A percentile compares a stretch with the other conserved stretches of the same genome.
phyloP scores from a whole-genome alignment of 169 alveolate species.

The Eimeria sp. region DNA sequence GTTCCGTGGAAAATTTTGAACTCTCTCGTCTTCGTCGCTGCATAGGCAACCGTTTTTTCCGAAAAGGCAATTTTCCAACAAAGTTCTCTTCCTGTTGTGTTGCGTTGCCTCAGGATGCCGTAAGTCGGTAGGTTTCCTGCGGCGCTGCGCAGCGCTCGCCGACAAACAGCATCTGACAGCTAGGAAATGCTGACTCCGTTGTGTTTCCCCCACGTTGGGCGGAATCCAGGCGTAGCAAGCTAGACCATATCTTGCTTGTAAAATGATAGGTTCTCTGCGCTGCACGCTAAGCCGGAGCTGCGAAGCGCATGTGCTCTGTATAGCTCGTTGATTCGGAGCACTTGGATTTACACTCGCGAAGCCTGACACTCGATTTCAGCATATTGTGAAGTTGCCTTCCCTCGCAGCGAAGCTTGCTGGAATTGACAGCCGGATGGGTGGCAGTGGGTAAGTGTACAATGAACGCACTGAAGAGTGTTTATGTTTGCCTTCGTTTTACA shows the following conservation, averaged over 20 bases:
- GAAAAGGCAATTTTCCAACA: not conserved
- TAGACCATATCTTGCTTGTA: not conserved
- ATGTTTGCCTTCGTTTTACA: not conserved
- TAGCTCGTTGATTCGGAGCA: not conserved
- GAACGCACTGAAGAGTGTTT: not conserved
- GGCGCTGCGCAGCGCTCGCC: not conserved
- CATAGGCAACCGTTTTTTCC: not conserved
- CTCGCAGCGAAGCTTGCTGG: not conserved
- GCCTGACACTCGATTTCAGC: not conserved
- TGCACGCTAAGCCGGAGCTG: not conserved
- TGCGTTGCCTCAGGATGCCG: conserved; percentile 23
- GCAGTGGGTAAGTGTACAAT: conserved; percentile 15
- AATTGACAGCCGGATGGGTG: not conserved
- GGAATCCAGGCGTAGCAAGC: not conserved
- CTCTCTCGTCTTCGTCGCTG: not conserved
- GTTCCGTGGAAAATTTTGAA: not conserved
- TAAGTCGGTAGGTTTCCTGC: conserved; percentile 1
- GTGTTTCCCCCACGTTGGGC: not conserved
- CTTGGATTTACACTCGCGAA: not conserved
- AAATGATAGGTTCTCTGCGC: not conserved
- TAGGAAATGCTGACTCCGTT: not conserved
- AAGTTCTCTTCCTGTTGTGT: not conserved
- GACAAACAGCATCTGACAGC: not conserved
- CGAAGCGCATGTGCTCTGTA: not conserved
- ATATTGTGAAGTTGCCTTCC: not conserved